These are phyloP conservation scores for Chlorella sorokiniana DNA, from an alignment of 139 green algal genomes.

Conservation along the genomic window DNA sequence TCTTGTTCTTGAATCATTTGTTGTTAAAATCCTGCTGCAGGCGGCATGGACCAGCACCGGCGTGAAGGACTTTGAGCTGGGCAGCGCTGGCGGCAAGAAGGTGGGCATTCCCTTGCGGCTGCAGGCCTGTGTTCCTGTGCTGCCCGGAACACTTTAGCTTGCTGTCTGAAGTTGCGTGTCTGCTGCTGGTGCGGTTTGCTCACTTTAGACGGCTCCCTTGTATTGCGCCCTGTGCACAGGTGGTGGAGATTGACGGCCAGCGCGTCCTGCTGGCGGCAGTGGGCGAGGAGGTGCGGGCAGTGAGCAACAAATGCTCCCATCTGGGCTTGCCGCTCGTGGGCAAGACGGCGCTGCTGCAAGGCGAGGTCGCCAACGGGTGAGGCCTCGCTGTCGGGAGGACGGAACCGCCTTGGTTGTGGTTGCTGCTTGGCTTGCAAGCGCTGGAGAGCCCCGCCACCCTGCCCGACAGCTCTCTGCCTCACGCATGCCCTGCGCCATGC, in stretches of 20 bases:
- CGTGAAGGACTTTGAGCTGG: conserved; percentile 19
- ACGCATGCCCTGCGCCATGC: conserved; percentile 2
- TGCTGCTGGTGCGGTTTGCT: background rate
- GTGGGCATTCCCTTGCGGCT: background rate
- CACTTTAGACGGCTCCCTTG: background rate
- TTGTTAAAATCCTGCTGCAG: too few species aligned
- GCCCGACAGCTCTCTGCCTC: background rate
- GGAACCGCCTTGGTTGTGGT: background rate
- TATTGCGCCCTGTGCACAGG: background rate
- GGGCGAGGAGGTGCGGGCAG: conserved; percentile 63
- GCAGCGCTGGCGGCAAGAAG: conserved; percentile 20
- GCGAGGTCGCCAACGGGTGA: conserved; percentile 19
- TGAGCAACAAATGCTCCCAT: conserved; percentile 82
- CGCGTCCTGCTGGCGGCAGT: conserved; percentile 54
- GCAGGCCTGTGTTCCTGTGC: background rate
- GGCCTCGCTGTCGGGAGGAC: background rate
- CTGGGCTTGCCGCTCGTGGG: conserved; percentile 75
- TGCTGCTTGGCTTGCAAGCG: background rate
- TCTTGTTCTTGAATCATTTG: too few species aligned
- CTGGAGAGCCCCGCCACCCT: background rate
- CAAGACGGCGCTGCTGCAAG: conserved; percentile 60
- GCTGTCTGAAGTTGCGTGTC: background rate
- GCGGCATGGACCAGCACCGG: conserved; percentile 16
- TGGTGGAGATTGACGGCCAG: conserved; percentile 20
- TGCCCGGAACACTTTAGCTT: background rate